Conservation (phyloP, 2,329 filamentous ascomycete species). For the Calycina marina region DNA sequence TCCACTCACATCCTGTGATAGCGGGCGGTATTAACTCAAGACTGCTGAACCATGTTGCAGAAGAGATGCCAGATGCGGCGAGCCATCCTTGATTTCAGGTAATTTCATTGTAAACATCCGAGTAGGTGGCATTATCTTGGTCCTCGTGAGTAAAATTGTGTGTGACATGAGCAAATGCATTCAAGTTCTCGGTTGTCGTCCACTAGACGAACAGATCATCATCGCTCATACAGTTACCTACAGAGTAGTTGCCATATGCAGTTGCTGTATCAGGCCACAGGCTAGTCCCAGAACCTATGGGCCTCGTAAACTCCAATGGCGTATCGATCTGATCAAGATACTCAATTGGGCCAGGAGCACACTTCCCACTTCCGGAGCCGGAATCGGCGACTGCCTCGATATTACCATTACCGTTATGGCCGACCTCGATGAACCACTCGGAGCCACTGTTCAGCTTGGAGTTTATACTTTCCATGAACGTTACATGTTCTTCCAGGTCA, state of each 20-base stretch:
- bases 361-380: conserved; percentile 24
- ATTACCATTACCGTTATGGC: conserved; percentile 40
- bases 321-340: conserved; percentile 31
- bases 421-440: conserved; percentile 36
- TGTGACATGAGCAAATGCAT: conserved; percentile 42
- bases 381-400: conserved; percentile 25
- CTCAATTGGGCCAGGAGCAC: conserved; percentile 26
- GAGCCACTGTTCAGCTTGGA: conserved; percentile 35
- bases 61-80: conserved; percentile 33
- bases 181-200: conserved; percentile 30
- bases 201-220: conserved; percentile 41
- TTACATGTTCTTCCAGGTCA: conserved; percentile 32
- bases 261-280: conserved; percentile 28
- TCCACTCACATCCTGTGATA: conserved; percentile 48
- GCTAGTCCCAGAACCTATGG: conserved; percentile 33
- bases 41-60: conserved; percentile 32
- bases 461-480: conserved; percentile 29
- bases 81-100: conserved; percentile 46
- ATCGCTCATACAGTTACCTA: conserved; percentile 30
- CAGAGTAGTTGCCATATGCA: conserved; percentile 15
- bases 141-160: conserved; percentile 48
- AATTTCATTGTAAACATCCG: conserved; percentile 41
- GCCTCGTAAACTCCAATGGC: conserved; percentile 30
- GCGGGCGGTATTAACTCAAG: conserved; percentile 46
- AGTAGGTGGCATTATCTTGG: conserved; percentile 44